Percentiles rank a stretch among this genome's conserved stretches.
phyloP scores from a whole-genome alignment of 257 asterid genomes.

The Penstemon barbatus region DNA sequence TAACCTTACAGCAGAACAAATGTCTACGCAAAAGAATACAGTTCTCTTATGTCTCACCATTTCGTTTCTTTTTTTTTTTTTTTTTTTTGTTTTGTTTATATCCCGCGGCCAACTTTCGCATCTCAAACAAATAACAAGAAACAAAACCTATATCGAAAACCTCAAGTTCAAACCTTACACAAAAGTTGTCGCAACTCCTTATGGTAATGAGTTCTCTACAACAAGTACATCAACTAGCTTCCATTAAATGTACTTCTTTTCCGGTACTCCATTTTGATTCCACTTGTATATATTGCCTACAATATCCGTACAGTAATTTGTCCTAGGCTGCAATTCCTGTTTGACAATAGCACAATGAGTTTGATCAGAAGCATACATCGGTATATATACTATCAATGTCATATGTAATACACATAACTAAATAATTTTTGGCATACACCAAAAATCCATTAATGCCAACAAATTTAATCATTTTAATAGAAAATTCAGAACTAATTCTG shows the following conservation, averaged over 20 bases:
- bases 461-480: no score
- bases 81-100: constrained; percentile 28
- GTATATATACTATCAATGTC: no score
- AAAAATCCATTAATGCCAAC: no score
- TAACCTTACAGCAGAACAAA: constrained; percentile 30
- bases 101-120: constrained; percentile 41
- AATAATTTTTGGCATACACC: no score
- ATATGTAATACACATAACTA: no score
- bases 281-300: constrained; percentile 39
- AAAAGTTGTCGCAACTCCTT: constrained; percentile 39
- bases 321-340: constrained; percentile 77
- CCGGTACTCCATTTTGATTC: constrained; percentile 37
- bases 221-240: constrained; percentile 36
- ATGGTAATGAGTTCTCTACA: constrained; percentile 42
- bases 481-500: no score
- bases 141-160: constrained; percentile 43
- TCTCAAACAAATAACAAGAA: constrained; percentile 43
- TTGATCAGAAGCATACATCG: constrained; percentile 11
- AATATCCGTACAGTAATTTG: constrained; percentile 31
- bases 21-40: constrained; percentile 37
- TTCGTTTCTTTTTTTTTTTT: constrained; percentile 36
- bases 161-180: constrained; percentile 41
- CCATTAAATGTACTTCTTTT: constrained; percentile 39
- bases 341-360: constrained; percentile 17
- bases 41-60: constrained; percentile 25